Evolutionary conservation across 116 monocot species (phyloP).

Genomic region (Phalaenopsis hybrid): DNA sequence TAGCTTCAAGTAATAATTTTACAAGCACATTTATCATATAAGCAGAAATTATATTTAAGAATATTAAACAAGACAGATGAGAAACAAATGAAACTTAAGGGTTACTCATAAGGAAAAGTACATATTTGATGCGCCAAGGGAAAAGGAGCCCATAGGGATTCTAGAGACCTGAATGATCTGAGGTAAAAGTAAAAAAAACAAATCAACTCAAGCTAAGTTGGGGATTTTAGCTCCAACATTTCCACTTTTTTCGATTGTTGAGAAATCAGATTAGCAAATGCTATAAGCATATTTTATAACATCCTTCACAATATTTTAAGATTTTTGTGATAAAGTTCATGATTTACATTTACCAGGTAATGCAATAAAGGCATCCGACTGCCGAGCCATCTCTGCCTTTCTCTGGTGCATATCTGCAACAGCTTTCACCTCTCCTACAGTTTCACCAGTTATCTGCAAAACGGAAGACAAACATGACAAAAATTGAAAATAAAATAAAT

Average conservation of each 20-base stretch:
- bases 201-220: too few relatives aligned
- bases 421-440: conserved; percentile 65
- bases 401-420: conserved; percentile 83
- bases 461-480: not conserved
- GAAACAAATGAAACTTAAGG: too few relatives aligned
- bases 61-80: too few relatives aligned
- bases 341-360: conserved; percentile 51
- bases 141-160: not conserved
- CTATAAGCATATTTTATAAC: conserved; percentile 11
- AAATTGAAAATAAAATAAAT: not conserved
- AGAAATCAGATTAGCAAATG: conserved; percentile 1
- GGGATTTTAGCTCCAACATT: not conserved
- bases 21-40: too few relatives aligned
- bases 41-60: too few relatives aligned
- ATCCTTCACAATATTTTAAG: not conserved
- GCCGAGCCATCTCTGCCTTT: conserved; percentile 77
- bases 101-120: too few relatives aligned
- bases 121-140: not conserved
- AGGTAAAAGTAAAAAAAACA: too few relatives aligned
- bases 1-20: too few relatives aligned
- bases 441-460: conserved; percentile 65
- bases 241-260: not conserved
- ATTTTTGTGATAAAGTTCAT: conserved; percentile 12
- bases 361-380: conserved; percentile 80
- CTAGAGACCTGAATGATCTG: not conserved